Evolutionary conservation across 202 grass and related monocot species (phyloP).

Genomic region (Bolboschoenoplectus hybrid): DNA sequence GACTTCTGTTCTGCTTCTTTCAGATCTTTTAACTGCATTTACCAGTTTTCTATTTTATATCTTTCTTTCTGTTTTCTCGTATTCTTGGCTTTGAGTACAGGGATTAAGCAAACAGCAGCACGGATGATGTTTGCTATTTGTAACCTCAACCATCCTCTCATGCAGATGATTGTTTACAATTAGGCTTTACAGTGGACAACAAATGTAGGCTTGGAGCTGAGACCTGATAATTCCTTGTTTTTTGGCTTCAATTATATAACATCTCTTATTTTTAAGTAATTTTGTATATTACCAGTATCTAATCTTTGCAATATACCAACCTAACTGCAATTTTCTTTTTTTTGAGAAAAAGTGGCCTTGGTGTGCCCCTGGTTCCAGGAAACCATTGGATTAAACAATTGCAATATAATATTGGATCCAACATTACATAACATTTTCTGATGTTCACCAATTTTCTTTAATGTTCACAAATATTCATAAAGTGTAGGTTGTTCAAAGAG

Average conservation of each 20-base stretch:
- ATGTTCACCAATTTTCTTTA: not conserved
- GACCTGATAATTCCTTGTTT: not conserved
- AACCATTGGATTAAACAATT: not conserved
- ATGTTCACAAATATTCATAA: not conserved
- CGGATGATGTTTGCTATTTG: not conserved
- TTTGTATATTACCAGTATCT: not conserved
- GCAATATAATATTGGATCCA: not conserved
- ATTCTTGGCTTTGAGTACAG: not conserved
- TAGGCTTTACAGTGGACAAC: not conserved
- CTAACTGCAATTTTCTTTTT: not conserved
- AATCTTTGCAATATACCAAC: not conserved
- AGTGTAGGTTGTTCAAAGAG: not conserved
- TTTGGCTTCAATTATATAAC: not conserved
- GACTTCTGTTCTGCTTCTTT: conserved; percentile 75
- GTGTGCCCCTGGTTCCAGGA: too few relatives aligned
- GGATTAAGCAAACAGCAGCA: not conserved
- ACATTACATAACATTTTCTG: not conserved
- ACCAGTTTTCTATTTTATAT: not conserved
- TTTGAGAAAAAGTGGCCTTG: too few relatives aligned
- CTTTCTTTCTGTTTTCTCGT: not conserved
- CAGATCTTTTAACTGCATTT: conserved; percentile 60
- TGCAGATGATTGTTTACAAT: not conserved
- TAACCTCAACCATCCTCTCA: not conserved
- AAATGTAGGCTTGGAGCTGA: not conserved
- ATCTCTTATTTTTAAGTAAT: not conserved